Evolutionary conservation across 116 monocot species (phyloP), one percentile per base, ranked within the genome.

Genomic region (Zostera marina): DNA sequence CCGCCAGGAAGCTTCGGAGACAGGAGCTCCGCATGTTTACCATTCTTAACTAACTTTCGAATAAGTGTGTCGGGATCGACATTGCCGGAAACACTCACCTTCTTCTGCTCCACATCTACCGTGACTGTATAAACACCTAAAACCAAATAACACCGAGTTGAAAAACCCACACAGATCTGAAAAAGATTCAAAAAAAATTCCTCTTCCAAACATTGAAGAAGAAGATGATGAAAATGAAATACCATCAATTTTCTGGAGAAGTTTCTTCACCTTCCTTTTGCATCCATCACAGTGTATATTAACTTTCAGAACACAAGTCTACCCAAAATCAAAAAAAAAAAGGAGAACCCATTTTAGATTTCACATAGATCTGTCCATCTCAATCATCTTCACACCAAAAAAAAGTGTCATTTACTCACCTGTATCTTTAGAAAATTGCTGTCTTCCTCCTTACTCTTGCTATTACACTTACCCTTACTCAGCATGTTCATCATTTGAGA

Each of bases 41-140:
- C 81, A n/a, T 73, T 64, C 65, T 87, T 87, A 19, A 22, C 25
- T 11, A 87, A 81, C 70, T 79, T 87, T 16, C 74, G 81, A 32
- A 76, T 62, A 17, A 76, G 67, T n/a, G 67, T 59, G 9, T 60
- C 67, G 11, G 76, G 66, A 59, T 76, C 76, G 40, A 63, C 67
- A 41, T 62, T 71, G 62, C 76, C 76, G 8, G 76, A 71, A 52
- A 76, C 67, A 3, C 67, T 76, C 41, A 76, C 76, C 62, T 66
- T 76, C 61, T 79, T 76, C 48, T 82, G 74, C 22, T 87, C 87
- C 46, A 74, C 65, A 59, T 87, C 79, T 55, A 87, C 70, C 66
- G 23, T 66, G 46, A 48, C 64, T 6, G 73, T 82, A 52, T 74
- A 87, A 6, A 87, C 87, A 32, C 87, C 87, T 87, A 59, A 15